Evolutionary conservation across 441 rosid species (phyloP), one percentile per base, ranked within the genome.

Genomic region (Pelargonium australe): DNA sequence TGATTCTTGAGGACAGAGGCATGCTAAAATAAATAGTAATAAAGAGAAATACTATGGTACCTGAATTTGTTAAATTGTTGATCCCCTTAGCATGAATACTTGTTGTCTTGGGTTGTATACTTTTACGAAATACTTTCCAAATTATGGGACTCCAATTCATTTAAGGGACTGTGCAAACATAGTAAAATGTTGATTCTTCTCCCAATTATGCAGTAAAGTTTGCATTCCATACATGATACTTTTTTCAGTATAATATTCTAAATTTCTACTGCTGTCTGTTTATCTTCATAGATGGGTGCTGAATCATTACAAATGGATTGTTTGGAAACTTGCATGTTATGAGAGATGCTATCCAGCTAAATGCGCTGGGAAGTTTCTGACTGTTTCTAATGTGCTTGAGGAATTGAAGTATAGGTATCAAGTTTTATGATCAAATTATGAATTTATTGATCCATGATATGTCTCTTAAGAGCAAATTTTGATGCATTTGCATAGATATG

Each of bases 291-390:
- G 99, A 84, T 91, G 99, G 99, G 85, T 92, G 66, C 65, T 70
- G 65, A 95, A 95, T 83, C 99, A 95, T 77, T 89, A 88, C 80
- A 88, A 83, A 81, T 91, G 94, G 97, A 88, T 95, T 81, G 87
- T 95, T 64, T 95, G 99, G 99, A 95, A 95, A 81, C 90, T 95
- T 71, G 90, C 83, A 61, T 81, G 90, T 75, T 95, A 91, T 68
- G 97, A 68, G 58, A 87, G 83, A 82, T 55, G 62, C 72, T 78
- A 76, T 76, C 86, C 86, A 45, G 70, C 57, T 71, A 86, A 82
- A 77, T 71, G 74, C 72, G 73, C 73, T 71, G 69, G 86, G 67
- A 91, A 82, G 3, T 83, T 87, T 85, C 80, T 91, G 76, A 87
- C 95, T 7, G 58, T 87, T 70, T 63, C 83, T 81, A 89, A 84